Evolutionary conservation across 2,329 filamentous ascomycete species (phyloP).

Genomic region (Niveomyces coronatus): DNA sequence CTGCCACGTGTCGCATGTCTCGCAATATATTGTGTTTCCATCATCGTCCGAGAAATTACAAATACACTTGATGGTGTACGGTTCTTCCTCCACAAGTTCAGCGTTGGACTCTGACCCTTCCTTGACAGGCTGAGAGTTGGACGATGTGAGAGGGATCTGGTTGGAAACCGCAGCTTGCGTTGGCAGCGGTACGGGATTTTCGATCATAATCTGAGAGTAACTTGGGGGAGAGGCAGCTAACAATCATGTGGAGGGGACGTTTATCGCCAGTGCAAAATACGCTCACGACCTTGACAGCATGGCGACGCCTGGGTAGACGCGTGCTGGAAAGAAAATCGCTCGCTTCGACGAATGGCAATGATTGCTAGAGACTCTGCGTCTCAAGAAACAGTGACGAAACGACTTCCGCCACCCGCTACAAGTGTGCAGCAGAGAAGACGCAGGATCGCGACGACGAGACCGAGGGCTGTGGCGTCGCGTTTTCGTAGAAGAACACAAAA

Average conservation of each 20-base stretch:
- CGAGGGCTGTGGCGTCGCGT: constrained; percentile 4
- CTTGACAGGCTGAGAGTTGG: constrained; percentile 22
- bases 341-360: not conserved
- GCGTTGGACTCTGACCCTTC: constrained; percentile 35
- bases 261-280: constrained; percentile 36
- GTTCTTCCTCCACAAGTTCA: constrained; percentile 58
- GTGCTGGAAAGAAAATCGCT: constrained; percentile 20
- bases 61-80: constrained; percentile 96
- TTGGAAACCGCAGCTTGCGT: constrained; percentile 46
- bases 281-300: constrained; percentile 45
- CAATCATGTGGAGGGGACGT: constrained; percentile 21
- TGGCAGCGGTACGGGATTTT: constrained; percentile 42
- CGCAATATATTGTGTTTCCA: constrained; percentile 94
- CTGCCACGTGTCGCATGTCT: constrained; percentile 94
- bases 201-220: constrained; percentile 50
- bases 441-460: not conserved
- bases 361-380: not conserved
- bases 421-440: not conserved
- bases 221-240: constrained; percentile 24
- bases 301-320: constrained; percentile 42
- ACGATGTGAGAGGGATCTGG: constrained; percentile 35
- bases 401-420: no score
- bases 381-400: not conserved
- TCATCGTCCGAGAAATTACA: constrained; percentile 91
- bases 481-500: not conserved